phyloP scores from a whole-genome alignment of 2,329 filamentous ascomycete species.

The Colletotrichum horii region DNA sequence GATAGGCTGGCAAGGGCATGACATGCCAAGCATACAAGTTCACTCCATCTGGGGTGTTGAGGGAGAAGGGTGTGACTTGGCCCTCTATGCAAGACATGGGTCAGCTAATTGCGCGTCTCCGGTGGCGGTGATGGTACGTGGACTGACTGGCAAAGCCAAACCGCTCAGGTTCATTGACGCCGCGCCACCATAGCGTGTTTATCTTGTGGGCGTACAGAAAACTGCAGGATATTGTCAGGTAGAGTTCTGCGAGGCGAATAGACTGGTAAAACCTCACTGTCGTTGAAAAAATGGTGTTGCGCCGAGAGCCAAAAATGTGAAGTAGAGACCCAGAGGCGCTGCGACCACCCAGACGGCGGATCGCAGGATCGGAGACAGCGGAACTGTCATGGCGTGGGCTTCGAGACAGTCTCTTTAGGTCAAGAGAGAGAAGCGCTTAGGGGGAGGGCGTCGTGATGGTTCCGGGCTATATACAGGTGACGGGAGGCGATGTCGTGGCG shows the following conservation, averaged over 20 bases:
- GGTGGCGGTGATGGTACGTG: neutral
- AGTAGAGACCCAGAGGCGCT: constrained; percentile 68
- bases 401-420: too few relatives aligned
- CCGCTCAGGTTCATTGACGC: constrained; percentile 76
- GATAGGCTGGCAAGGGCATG: constrained; percentile 78
- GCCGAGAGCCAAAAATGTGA: constrained; percentile 67
- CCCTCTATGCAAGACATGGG: constrained; percentile 59
- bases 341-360: constrained; percentile 59
- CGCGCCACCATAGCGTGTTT: constrained; percentile 73
- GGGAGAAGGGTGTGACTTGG: constrained; percentile 85
- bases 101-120: neutral
- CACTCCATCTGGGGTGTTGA: constrained; percentile 77
- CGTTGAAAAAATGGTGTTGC: constrained; percentile 77
- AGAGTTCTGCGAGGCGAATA: too few relatives aligned
- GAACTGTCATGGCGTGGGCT: constrained; percentile 28
- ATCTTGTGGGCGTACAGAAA: constrained; percentile 85
- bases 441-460: neutral
- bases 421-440: neutral
- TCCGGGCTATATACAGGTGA: constrained; percentile 9
- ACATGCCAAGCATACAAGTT: constrained; percentile 90
- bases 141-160: constrained; percentile 84
- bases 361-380: constrained; percentile 37
- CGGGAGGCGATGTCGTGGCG: constrained; percentile 5
- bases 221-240: constrained; percentile 47
- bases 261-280: constrained; percentile 65